These are phyloP conservation scores for Auriscalpium microsporum DNA, from an alignment of 768 basidiomycete species.

Conservation along the genomic window DNA sequence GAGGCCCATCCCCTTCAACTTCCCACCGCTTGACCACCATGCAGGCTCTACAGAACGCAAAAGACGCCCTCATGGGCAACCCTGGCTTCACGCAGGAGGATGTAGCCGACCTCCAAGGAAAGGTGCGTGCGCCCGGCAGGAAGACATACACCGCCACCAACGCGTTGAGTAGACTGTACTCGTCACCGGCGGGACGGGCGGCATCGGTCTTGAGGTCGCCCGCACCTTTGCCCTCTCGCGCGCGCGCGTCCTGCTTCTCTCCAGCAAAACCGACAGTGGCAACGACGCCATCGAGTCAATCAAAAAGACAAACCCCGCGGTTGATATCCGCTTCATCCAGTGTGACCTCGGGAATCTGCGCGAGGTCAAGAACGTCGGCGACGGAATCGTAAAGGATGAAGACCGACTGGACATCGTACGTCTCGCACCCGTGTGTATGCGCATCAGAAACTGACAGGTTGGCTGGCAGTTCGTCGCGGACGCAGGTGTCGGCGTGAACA, in stretches of 20 bases:
- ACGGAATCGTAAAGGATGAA: conserved; percentile 17
- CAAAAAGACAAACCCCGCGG: conserved; percentile 14
- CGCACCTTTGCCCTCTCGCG: conserved; percentile 20
- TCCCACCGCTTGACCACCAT: background rate
- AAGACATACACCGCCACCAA: background rate
- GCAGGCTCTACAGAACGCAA: background rate
- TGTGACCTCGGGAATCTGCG: conserved; percentile 23
- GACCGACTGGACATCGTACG: conserved; percentile 18
- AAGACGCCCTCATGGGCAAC: background rate
- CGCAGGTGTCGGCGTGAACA: conserved; percentile 23
- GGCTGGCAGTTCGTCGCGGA: conserved; percentile 19
- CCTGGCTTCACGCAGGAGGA: background rate
- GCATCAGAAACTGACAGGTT: background rate
- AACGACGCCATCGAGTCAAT: conserved; percentile 14
- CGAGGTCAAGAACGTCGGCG: conserved; percentile 21
- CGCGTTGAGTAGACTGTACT: conserved; percentile 18
- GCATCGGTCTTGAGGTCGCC: conserved; percentile 25
- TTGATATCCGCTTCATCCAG: conserved; percentile 18
- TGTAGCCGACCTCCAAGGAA: background rate
- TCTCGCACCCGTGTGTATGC: background rate
- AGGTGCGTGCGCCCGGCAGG: background rate
- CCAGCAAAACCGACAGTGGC: conserved; percentile 18
- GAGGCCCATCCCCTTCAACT: too few relatives aligned
- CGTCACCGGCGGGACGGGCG: conserved; percentile 23
- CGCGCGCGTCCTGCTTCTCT: conserved; percentile 22